Evolutionary conservation across 345 rosid genomes (phyloP), one percentile per base, ranked within the genome.

Genomic region (Rubroshorea leprosula): DNA sequence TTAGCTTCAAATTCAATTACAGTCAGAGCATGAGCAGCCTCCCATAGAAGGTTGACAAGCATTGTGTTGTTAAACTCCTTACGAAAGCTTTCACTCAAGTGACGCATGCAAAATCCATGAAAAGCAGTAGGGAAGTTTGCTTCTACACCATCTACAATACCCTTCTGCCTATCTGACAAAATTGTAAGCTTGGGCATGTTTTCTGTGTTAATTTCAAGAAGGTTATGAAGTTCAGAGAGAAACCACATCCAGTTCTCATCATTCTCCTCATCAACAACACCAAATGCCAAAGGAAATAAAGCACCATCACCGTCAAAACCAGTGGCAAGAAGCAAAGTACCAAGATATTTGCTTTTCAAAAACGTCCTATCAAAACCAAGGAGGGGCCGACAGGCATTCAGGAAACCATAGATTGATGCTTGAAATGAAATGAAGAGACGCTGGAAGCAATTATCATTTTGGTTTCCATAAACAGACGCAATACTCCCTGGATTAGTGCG

Each of bases 181-280:
- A 93, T 93, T 18, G 96, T 89, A 62, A 93, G 91, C 73, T 89
- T 83, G 0, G 99, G 97, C 99, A 93, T 93, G 78, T 89, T 93
- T 83, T 93, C 97, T 0, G 97, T 78, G 54, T 93, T 93, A 21
- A 91, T 76, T 71, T 93, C 99, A 3, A 93, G 96, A 64, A 89
- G 84, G 44, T 76, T 89, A 68, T 85, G 99, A 63, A 93, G 97
- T 69, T 89, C 97, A 24, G 94, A 85, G 15, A 93, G 79, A 75
- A 93, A 93, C 99, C 99, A 93, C 97, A 89, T 89, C 97, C 99
- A 93, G 45, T 85, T 93, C 65, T 93, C 97, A 24, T 93, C 96
- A 48, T 82, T 93, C 77, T 93, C 99, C 68, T 93, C 99, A 18
- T 93, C 97, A 18, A 89, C 87, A 45, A 89, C 94, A 35, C 99